A percentile compares a stretch with the other conserved stretches of the same genome.
Evolutionary conservation across 345 rosid genomes (phyloP).

Genomic region (Heritiera littoralis): DNA sequence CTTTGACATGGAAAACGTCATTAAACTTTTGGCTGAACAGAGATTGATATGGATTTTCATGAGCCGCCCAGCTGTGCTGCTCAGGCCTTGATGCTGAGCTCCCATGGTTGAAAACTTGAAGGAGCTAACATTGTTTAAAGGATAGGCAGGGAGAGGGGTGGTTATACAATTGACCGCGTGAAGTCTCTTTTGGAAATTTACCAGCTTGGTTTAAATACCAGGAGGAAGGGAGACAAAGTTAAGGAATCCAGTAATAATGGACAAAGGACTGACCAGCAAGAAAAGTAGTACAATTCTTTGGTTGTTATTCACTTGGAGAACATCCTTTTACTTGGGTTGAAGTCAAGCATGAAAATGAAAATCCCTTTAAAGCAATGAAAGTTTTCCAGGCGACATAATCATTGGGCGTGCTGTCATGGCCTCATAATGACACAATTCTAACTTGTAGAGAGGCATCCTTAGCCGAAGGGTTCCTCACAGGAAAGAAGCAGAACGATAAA

Average conservation of each 20-base stretch:
- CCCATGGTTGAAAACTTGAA: neutral
- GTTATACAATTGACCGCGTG: conserved; percentile 15
- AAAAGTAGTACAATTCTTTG: conserved; percentile 28
- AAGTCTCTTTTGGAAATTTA: conserved; percentile 16
- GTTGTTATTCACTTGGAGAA: conserved; percentile 30
- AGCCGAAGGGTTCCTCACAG: neutral
- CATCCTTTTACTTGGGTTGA: conserved; percentile 35
- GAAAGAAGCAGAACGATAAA: neutral
- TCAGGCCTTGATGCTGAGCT: neutral
- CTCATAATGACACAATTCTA: conserved; percentile 33
- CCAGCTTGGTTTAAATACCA: conserved; percentile 26
- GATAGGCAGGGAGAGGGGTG: conserved; percentile 10
- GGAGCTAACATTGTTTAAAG: neutral
- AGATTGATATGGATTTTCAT: neutral
- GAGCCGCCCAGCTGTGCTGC: conserved; percentile 13
- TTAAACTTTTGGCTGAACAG: conserved; percentile 1
- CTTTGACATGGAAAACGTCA: conserved; percentile 3
- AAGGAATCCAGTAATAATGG: conserved; percentile 16
- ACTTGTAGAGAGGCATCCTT: conserved; percentile 17
- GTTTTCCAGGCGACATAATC: conserved; percentile 41
- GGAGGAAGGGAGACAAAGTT: conserved; percentile 19
- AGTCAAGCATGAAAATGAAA: conserved; percentile 41
- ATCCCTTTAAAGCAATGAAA: conserved; percentile 47
- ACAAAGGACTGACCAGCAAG: conserved; percentile 26
- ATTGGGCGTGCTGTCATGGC: conserved; percentile 55